These are phyloP conservation scores for Urostyla sp. DNA, from an alignment of 73 alveolate genomes.

Conservation along the genomic window DNA sequence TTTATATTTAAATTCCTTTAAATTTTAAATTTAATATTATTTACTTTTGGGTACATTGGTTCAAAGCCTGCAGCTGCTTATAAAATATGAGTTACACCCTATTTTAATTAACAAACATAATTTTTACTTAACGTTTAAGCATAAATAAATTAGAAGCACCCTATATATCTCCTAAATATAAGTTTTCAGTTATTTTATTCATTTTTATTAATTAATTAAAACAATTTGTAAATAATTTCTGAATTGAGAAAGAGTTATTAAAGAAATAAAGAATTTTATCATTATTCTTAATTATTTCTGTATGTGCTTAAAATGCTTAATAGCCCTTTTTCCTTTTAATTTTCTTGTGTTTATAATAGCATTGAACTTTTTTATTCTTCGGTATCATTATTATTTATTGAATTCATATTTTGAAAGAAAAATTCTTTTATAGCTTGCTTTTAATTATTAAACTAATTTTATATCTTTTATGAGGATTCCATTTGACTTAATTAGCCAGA, in stretches of 20 bases:
- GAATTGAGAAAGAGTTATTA: too few species aligned
- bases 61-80: conserved; percentile 53
- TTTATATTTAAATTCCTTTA: conserved; percentile 50
- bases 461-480: too few species aligned
- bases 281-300: too few species aligned
- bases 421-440: too few species aligned
- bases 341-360: too few species aligned
- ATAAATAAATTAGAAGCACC: conserved; percentile 37
- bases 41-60: conserved; percentile 44
- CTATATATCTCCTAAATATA: conserved; percentile 39
- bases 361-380: too few species aligned
- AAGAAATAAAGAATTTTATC: too few species aligned
- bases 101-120: not conserved
- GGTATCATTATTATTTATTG: too few species aligned
- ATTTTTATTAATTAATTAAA: not conserved
- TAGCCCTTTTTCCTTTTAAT: too few species aligned
- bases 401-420: too few species aligned
- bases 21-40: not conserved
- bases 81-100: conserved; percentile 53
- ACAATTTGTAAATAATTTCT: not conserved
- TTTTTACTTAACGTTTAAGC: conserved; percentile 17
- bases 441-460: too few species aligned
- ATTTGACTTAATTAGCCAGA: not conserved
- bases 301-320: too few species aligned
- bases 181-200: conserved; percentile 28